A percentile compares a stretch with the other conserved stretches of the same genome.
These are phyloP conservation scores for Xylaria sp. DNA, from an alignment of 2,329 filamentous ascomycete species.

Conservation along the genomic window DNA sequence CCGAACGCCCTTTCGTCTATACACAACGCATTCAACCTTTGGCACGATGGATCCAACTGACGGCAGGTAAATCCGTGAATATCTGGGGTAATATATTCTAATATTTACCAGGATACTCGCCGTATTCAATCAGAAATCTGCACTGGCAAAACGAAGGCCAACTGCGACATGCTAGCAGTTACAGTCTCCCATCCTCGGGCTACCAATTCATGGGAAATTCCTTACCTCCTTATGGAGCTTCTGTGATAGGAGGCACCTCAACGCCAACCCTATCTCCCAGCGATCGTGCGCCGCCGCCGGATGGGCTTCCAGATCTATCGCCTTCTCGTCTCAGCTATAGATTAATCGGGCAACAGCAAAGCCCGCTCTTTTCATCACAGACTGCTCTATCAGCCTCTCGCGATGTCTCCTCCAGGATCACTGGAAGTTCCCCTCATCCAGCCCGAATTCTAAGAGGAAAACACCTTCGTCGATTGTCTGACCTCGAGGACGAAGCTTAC, in stretches of 20 bases:
- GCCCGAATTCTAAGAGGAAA: background rate
- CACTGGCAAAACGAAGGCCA: constrained; percentile 4
- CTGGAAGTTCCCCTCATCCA: background rate
- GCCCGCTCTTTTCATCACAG: background rate
- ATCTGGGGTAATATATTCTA: background rate
- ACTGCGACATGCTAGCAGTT: background rate
- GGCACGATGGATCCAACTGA: background rate
- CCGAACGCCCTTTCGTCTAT: background rate
- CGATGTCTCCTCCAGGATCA: background rate
- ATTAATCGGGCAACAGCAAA: background rate
- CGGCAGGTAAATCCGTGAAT: constrained; percentile 5
- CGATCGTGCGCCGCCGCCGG: background rate
- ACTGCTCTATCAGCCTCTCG: background rate
- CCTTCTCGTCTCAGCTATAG: constrained; percentile 1
- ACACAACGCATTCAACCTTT: background rate
- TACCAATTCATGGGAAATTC: background rate
- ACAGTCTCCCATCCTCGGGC: background rate
- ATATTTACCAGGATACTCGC: constrained; percentile 21
- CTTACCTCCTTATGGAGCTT: background rate
- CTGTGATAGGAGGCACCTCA: background rate
- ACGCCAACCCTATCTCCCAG: background rate
- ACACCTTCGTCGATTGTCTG: constrained; percentile 3
- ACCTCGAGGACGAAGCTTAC: constrained; percentile 24
- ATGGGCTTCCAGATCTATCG: constrained; percentile 12
- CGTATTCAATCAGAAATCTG: background rate